phyloP scores from a whole-genome alignment of 2,329 filamentous ascomycete genomes.

The Ilyonectria sp. region DNA sequence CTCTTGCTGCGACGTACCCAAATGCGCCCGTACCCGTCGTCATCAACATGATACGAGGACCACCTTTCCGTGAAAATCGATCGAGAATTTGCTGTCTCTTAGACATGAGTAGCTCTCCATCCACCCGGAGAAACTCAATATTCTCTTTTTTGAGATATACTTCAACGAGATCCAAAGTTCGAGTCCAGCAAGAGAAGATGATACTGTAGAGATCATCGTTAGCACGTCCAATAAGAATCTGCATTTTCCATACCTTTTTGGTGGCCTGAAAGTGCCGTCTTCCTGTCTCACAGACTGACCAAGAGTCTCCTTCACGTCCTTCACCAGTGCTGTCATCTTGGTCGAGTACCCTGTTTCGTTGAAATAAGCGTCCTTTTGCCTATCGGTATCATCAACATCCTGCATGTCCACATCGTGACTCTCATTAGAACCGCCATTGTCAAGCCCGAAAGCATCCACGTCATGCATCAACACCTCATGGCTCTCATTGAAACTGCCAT shows the following conservation, averaged over 20 bases:
- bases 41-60: slow-evolving; percentile 63
- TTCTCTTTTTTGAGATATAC: slow-evolving; percentile 46
- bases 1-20: slow-evolving; percentile 53
- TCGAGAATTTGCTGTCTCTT: slow-evolving; percentile 57
- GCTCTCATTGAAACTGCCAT: background rate
- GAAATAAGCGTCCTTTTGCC: slow-evolving; percentile 43
- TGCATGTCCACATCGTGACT: background rate
- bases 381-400: slow-evolving; percentile 28
- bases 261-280: background rate
- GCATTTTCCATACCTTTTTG: slow-evolving; percentile 1
- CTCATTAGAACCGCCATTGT: background rate
- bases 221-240: background rate
- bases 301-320: slow-evolving; percentile 46
- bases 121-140: slow-evolving; percentile 57
- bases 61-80: slow-evolving; percentile 51
- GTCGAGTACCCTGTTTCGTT: slow-evolving; percentile 48
- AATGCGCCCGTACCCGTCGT: slow-evolving; percentile 67
- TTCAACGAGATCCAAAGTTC: slow-evolving; percentile 56
- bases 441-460: background rate
- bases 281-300: slow-evolving; percentile 1
- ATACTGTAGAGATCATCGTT: slow-evolving; percentile 50
- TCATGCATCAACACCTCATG: slow-evolving; percentile 3
- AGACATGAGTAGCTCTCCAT: slow-evolving; percentile 57
- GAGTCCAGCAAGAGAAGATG: slow-evolving; percentile 63
- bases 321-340: slow-evolving; percentile 53